Evolutionary conservation across 148 eudicot genomes (phyloP).

Genomic region (Selenicereus undatus): DNA sequence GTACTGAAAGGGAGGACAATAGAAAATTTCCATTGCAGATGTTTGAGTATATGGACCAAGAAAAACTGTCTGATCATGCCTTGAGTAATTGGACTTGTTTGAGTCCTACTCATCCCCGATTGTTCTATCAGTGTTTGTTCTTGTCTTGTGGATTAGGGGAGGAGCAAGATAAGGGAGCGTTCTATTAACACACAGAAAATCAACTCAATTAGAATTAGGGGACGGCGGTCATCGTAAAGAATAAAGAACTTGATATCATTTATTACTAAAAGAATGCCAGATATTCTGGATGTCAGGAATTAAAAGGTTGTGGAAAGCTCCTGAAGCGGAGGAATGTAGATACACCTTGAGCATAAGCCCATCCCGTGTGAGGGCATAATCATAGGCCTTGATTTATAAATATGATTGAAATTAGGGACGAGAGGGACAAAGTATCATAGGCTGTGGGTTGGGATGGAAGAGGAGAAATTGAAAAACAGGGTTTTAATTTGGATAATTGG

Average conservation of each 20-base stretch:
- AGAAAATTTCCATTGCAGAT: background rate
- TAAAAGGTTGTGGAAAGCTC: background rate
- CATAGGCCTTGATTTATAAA: background rate
- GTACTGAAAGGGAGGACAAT: background rate
- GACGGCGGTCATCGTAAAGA: background rate
- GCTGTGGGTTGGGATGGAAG: no score
- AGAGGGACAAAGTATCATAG: no score
- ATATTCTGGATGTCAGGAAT: background rate
- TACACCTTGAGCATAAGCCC: background rate
- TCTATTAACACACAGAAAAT: background rate
- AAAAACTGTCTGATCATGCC: background rate
- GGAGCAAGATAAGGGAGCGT: background rate
- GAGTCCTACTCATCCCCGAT: background rate
- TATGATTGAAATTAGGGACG: background rate
- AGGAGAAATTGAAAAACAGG: no score
- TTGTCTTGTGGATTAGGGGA: background rate
- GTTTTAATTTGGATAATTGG: no score
- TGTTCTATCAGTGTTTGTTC: background rate
- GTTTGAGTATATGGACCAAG: background rate
- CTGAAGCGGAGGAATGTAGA: background rate
- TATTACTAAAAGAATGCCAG: background rate
- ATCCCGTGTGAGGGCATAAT: background rate
- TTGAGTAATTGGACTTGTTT: background rate
- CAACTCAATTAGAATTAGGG: background rate
- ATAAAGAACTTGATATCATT: background rate